Conservation (phyloP, 1,284 basidiomycete species). For the Vanrija pseudolonga region DNA sequence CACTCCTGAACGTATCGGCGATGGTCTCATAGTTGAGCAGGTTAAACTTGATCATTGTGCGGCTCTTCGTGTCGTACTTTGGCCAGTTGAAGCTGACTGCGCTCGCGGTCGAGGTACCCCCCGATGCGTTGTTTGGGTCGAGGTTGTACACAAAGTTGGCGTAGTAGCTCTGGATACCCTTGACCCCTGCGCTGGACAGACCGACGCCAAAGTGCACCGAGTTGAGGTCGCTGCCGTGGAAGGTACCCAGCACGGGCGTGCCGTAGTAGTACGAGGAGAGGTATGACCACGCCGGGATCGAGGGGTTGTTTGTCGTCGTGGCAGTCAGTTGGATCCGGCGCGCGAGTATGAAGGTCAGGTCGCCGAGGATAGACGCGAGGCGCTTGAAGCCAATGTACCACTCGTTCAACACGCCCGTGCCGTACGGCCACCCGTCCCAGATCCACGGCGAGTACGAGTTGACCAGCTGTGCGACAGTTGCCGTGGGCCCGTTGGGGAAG, state of each 20-base stretch:
- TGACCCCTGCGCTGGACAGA: slow-evolving; percentile 13
- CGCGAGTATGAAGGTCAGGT: slow-evolving; percentile 12
- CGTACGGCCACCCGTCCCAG: slow-evolving; percentile 20
- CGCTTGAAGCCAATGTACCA: slow-evolving; percentile 19
- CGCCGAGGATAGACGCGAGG: slow-evolving; percentile 13
- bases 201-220: slow-evolving; percentile 15
- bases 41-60: slow-evolving; percentile 11
- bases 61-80: background rate
- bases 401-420: slow-evolving; percentile 15
- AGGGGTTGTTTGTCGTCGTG: slow-evolving; percentile 3
- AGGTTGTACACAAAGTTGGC: slow-evolving; percentile 22
- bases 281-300: slow-evolving; percentile 18
- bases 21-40: slow-evolving; percentile 1
- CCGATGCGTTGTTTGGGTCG: slow-evolving; percentile 14
- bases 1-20: slow-evolving; percentile 8
- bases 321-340: slow-evolving; percentile 12
- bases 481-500: slow-evolving; percentile 14
- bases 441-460: slow-evolving; percentile 26
- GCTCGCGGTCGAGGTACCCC: slow-evolving; percentile 3
- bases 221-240: slow-evolving; percentile 13
- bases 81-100: slow-evolving; percentile 12
- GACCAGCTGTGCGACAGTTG: slow-evolving; percentile 21
- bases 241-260: slow-evolving; percentile 15
- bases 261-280: slow-evolving; percentile 14
- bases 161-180: slow-evolving; percentile 16